phyloP scores from a whole-genome alignment of 495 filamentous ascomycete genomes.

The Hyaloscypha variabilis region DNA sequence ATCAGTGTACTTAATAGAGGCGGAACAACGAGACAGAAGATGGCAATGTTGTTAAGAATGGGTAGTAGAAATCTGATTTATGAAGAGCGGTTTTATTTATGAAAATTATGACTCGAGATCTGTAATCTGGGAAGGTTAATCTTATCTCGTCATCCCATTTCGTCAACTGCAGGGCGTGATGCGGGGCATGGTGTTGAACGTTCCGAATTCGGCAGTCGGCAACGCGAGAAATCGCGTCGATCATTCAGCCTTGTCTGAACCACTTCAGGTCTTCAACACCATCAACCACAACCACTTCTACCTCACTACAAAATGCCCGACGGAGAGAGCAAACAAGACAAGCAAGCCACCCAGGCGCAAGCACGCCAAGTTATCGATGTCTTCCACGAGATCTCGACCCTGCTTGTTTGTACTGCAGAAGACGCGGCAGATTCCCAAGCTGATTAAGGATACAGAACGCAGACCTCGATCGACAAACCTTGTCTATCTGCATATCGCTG shows the following conservation, averaged over 20 bases:
- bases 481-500: conserved; percentile 93
- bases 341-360: conserved; percentile 28
- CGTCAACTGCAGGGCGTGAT: conserved; percentile 5
- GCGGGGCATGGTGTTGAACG: conserved; percentile 5
- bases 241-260: neutral
- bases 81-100: neutral
- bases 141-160: neutral
- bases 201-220: conserved; percentile 2
- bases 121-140: neutral
- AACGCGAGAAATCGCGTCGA: neutral
- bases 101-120: neutral
- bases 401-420: conserved; percentile 61
- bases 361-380: conserved; percentile 97
- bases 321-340: conserved; percentile 23
- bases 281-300: conserved; percentile 4
- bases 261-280: neutral
- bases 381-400: conserved; percentile 87
- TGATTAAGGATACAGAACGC: conserved; percentile 67
- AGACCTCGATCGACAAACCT: conserved; percentile 81
- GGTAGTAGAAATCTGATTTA: neutral
- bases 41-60: neutral
- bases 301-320: conserved; percentile 26
- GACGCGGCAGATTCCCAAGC: neutral
- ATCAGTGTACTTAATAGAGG: neutral
- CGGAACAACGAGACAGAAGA: neutral